phyloP scores from a whole-genome alignment of 2,329 filamentous ascomycete species.

The Dendryphion nanum region DNA sequence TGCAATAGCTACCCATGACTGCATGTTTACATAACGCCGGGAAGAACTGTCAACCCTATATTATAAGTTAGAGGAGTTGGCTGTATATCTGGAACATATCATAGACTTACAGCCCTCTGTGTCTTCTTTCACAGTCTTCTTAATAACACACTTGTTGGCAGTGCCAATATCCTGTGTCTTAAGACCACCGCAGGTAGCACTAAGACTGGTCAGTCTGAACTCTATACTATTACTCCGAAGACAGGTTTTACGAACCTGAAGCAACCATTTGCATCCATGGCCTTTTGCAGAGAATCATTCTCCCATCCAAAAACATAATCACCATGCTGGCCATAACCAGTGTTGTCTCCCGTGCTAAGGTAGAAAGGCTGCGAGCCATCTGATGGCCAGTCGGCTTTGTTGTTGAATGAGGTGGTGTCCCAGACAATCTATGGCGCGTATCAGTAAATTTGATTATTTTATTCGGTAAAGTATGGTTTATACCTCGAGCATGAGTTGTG shows the following conservation, averaged over 20 bases:
- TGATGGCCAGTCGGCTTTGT: constrained; percentile 21
- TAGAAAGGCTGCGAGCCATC: constrained; percentile 24
- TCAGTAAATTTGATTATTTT: neutral
- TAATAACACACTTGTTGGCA: constrained; percentile 19
- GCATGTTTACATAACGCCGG: no score
- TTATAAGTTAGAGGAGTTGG: no score
- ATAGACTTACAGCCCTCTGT: constrained; percentile 2
- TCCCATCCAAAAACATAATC: constrained; percentile 57
- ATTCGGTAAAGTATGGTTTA: neutral
- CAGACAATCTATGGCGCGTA: constrained; percentile 40
- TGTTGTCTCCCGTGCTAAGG: constrained; percentile 23
- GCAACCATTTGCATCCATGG: constrained; percentile 23
- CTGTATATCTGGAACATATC: no score
- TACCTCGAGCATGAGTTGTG: constrained; percentile 47
- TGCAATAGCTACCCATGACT: no score
- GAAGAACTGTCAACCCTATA: no score
- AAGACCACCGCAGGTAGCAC: constrained; percentile 22
- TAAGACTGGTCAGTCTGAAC: no score
- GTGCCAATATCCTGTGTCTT: constrained; percentile 23
- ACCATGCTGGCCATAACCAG: constrained; percentile 41
- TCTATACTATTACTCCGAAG: no score
- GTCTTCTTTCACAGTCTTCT: constrained; percentile 19
- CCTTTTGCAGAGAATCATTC: constrained; percentile 47
- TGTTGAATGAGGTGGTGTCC: constrained; percentile 39
- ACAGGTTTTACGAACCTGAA: no score